Evolutionary conservation across 2,329 filamentous ascomycete species (phyloP).

Genomic region (Trichoderma guizhouense): DNA sequence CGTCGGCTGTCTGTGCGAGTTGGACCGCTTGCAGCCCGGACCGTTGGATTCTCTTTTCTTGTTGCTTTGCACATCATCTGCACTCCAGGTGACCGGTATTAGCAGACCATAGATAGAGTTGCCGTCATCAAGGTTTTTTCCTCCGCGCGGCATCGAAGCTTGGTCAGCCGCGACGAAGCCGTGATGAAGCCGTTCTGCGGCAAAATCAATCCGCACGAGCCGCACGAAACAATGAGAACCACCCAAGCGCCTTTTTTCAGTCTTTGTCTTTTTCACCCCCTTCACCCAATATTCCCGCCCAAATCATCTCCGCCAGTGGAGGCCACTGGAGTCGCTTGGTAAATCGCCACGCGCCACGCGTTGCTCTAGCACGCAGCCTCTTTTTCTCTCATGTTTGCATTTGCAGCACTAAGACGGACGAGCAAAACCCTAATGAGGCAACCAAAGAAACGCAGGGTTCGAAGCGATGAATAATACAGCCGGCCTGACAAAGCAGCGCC

Average conservation of each 20-base stretch:
- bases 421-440: neutral
- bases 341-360: slow-evolving; percentile 8
- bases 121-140: neutral
- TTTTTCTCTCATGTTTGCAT: neutral
- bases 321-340: neutral
- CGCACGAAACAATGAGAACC: neutral
- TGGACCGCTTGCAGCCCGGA: neutral
- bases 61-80: neutral
- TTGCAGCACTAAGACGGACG: neutral
- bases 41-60: neutral
- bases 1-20: neutral
- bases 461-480: neutral
- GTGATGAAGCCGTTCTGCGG: neutral
- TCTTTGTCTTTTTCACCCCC: neutral
- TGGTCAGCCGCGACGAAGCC: neutral
- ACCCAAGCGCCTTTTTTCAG: neutral
- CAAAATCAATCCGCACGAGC: neutral
- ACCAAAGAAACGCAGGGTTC: neutral
- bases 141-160: neutral
- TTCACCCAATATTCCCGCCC: neutral
- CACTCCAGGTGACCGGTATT: neutral
- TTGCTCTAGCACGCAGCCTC: slow-evolving; percentile 5
- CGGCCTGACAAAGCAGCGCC: neutral
- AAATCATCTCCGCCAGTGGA: neutral
- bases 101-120: neutral